A percentile compares a stretch with the other conserved stretches of the same genome.
Conservation (phyloP, 1,139 yeast species). For the Torulaspora globosa region DNA sequence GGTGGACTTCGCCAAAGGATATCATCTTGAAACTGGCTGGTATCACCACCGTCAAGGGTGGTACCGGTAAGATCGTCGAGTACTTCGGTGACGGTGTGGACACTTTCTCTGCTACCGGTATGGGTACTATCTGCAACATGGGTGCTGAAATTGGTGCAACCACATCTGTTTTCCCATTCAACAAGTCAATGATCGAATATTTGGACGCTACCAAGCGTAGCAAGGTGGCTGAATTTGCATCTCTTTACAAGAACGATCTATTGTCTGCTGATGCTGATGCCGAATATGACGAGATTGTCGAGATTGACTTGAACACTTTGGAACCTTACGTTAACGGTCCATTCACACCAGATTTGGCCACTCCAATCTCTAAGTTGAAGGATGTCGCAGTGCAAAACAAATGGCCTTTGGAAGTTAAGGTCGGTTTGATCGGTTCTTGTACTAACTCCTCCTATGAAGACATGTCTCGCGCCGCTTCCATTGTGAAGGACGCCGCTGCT, state of each 20-base stretch:
- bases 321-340: conserved; percentile 99
- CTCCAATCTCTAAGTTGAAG: conserved; percentile 90
- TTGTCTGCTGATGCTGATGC: conserved; percentile 89
- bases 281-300: conserved; percentile 94
- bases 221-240: conserved; percentile 77
- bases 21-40: conserved; percentile 94
- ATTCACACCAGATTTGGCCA: conserved; percentile 98
- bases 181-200: conserved; percentile 84
- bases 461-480: conserved; percentile 95
- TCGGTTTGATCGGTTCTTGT: conserved; percentile 97
- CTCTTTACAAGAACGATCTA: conserved; percentile 67
- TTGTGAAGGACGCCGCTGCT: conserved; percentile 82
- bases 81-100: conserved; percentile 97
- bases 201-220: conserved; percentile 84
- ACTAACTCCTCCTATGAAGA: conserved; percentile 99
- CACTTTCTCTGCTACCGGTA: conserved; percentile 96
- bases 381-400: conserved; percentile 81
- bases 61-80: conserved; percentile 97
- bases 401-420: conserved; percentile 94
- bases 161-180: conserved; percentile 97
- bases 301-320: conserved; percentile 88
- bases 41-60: conserved; percentile 96
- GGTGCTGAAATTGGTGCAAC: conserved; percentile 99
- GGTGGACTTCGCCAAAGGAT: conserved; percentile 99
- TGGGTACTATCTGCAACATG: conserved; percentile 99